Evolutionary conservation across 441 rosid species (phyloP).

Genomic region (Jatropha podagrica): DNA sequence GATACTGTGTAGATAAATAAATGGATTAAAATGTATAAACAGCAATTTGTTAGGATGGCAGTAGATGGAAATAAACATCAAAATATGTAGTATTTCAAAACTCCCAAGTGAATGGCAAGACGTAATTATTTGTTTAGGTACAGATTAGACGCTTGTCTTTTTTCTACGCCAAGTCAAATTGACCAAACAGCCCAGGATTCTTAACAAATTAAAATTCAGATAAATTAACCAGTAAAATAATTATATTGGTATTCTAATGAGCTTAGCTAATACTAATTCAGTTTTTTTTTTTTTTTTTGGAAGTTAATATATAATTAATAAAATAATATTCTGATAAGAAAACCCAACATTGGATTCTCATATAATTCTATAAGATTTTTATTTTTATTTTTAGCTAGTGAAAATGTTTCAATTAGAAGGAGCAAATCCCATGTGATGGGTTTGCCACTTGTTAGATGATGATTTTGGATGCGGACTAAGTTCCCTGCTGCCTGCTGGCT

Average conservation of each 20-base stretch:
- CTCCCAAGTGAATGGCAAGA: background rate
- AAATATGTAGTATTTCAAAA: background rate
- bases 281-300: background rate
- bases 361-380: background rate
- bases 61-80: background rate
- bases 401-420: background rate
- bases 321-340: background rate
- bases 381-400: background rate
- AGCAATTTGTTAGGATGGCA: too few relatives aligned
- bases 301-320: background rate
- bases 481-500: background rate
- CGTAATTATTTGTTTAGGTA: background rate
- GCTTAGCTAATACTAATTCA: too few relatives aligned
- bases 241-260: too few relatives aligned
- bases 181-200: too few relatives aligned
- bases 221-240: too few relatives aligned
- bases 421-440: background rate
- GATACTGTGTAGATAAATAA: too few relatives aligned
- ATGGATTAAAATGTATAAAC: too few relatives aligned
- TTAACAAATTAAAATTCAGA: too few relatives aligned
- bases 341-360: background rate
- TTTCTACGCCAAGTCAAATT: background rate
- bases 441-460: background rate
- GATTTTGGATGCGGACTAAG: background rate
- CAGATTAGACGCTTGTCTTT: too few relatives aligned